Conservation (phyloP, 352 stramenopile genomes). For the Phytophthora ohioensis region DNA sequence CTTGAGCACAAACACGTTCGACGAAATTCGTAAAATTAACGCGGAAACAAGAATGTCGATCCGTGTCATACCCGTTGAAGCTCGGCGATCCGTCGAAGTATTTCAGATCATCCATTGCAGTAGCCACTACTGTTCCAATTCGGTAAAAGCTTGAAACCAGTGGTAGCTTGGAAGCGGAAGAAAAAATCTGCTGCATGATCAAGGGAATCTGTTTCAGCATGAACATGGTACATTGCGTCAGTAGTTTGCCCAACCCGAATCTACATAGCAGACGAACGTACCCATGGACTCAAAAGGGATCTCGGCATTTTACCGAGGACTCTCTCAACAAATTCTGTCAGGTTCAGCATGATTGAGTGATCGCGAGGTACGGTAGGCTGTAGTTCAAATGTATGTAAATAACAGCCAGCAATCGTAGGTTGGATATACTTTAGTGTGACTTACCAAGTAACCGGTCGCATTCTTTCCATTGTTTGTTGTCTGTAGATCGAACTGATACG, state of each 20-base stretch:
- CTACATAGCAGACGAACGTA: constrained; percentile 34
- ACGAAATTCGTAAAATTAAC: constrained; percentile 58
- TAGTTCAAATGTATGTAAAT: constrained; percentile 5
- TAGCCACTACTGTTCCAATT: constrained; percentile 55
- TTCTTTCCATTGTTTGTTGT: constrained; percentile 45
- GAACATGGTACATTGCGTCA: constrained; percentile 7
- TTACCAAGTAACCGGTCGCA: constrained; percentile 66
- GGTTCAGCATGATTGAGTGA: constrained; percentile 84
- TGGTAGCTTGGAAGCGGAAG: constrained; percentile 39
- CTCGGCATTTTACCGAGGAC: constrained; percentile 47
- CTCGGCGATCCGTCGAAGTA: constrained; percentile 33
- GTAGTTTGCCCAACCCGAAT: constrained; percentile 1
- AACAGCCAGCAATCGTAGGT: background rate
- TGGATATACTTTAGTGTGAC: constrained; percentile 4
- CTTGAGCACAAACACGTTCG: constrained; percentile 48
- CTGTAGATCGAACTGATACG: constrained; percentile 73
- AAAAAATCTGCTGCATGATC: constrained; percentile 47
- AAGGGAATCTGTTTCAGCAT: constrained; percentile 40
- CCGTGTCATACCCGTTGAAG: background rate
- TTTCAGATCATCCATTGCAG: constrained; percentile 32
- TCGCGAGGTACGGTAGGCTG: constrained; percentile 75
- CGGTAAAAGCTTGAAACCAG: constrained; percentile 74
- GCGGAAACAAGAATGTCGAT: constrained; percentile 16
- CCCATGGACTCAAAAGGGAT: constrained; percentile 51
- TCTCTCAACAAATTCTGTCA: constrained; percentile 79